Base-by-base conservation (phyloP, 768 basidiomycete species). In the Coprinopsis sp. region DNA sequence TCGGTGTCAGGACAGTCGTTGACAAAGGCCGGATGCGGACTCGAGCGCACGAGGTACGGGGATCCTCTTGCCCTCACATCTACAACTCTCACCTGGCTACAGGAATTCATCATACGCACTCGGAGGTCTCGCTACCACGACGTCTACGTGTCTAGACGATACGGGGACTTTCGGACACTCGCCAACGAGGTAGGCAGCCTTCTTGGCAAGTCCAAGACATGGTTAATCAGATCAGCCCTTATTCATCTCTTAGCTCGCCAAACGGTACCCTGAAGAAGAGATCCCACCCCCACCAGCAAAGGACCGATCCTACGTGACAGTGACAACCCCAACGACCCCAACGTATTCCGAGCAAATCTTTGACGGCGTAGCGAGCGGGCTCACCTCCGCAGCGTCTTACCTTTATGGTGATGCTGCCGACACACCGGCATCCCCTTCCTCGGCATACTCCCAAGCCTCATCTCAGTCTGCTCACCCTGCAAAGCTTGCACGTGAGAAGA, bases 31-130 rank as follows among this genome's bases (percentile, higher is more conserved):
- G 91, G 31, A 77, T 99, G 52, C 73, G 96, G 49, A 91, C 81
- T 61, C 81, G 84, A 55, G 78, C 73, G 11, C 94, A 96, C 64
- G 94, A 99, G 68, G 94, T 89, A 59, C 52, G 79, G 69, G n/a
- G 41, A 21, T 13, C 51, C 34, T 33, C 54, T 37, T 33, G 42
- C 49, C 27, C 48, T 30, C 39, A 6, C 44, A 31, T 25, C 43
- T 44, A 28, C 28, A 45, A 33, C 46, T 43, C 54, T 46, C 33
- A 54, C 38, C 33, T 28, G 13, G 11, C 29, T 39, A 14, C 57
- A 98, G 88, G 96, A 98, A 74, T 99, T 99, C 62, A 83, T 99
- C 55, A 81, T 99, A 24, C 81, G 91, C 24, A 98, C 94, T 0
- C 76, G 84, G 13, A 76, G 92, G 33, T 77, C 81, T 5, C 73